Conservation (phyloP, 331 rosid species). For the Prunus yedoensis region DNA sequence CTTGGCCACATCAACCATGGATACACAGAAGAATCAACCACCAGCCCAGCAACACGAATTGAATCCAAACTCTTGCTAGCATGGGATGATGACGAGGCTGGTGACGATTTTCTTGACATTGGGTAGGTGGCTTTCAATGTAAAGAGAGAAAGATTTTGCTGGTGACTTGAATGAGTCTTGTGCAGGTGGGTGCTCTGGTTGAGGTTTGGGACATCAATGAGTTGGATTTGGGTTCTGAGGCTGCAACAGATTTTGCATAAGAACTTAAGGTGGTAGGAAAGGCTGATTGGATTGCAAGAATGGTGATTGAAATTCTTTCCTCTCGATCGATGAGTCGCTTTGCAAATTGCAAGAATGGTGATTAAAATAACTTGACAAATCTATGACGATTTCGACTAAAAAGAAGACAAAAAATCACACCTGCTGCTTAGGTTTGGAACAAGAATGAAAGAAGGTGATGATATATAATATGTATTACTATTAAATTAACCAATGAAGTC, state of each 20-base stretch:
- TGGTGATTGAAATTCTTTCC: constrained; percentile 33
- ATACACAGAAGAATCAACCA: constrained; percentile 27
- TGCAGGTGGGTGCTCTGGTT: constrained; percentile 7
- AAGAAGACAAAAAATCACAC: too few species aligned
- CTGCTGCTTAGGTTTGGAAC: too few species aligned
- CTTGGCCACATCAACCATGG: constrained; percentile 21
- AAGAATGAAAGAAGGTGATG: too few species aligned
- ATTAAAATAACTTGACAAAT: too few species aligned
- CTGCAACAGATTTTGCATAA: constrained; percentile 6
- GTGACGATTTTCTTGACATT: constrained; percentile 37
- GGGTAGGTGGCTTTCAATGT: constrained; percentile 37
- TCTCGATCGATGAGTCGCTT: constrained; percentile 26
- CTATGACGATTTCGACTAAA: too few species aligned
- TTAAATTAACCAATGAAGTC: too few species aligned
- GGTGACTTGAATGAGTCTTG: constrained; percentile 3
- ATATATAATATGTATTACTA: too few species aligned
- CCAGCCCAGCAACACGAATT: constrained; percentile 15
- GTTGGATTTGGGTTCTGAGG: constrained; percentile 17
- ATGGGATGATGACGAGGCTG: constrained; percentile 19
- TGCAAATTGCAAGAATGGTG: constrained; percentile 31
- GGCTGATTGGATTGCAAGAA: constrained; percentile 24
- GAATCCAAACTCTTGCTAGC: neutral
- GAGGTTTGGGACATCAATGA: constrained; percentile 29
- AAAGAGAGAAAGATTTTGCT: neutral
- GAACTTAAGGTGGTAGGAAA: neutral